Evolutionary conservation across 164 flowering plant species (phyloP), one percentile per base, ranked within the genome.

Genomic region (Berberis vulgaris): DNA sequence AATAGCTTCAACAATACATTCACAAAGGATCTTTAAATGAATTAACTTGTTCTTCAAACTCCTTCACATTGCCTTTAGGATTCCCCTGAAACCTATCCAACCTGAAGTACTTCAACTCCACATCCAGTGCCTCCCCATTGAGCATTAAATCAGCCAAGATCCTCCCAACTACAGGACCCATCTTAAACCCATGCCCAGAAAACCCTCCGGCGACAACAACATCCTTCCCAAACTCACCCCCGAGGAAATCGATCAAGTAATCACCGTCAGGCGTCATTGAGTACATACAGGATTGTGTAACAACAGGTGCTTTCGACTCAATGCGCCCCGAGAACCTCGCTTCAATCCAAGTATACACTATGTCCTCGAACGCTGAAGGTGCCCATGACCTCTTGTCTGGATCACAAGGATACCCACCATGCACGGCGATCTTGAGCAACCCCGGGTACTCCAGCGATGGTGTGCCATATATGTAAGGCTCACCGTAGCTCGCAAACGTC

Each of bases 181-280:
- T 89, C 83, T 95, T 95, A 78, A 95, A 95, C 71, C 99, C 99
- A 60, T 95, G 99, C 7, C 99, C 99, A 0, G 99, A 95, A 65
- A 95, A 95, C 58, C 97, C 99, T 0, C 94, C 95, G 0, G 82
- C 97, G 3, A 91, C 57, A 65, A 85, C 94, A 67, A 91, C 87
- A 65, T 95, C 94, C 62, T 78, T 67, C 54, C 86, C 97, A 38
- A 91, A 86, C 72, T 83, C 87, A 9, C 92, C 91, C 0, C 97
- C 96, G 60, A 89, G 50, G 65, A 82, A 88, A 71, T 95, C 99
- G 11, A 95, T 85, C 81, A 91, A 83, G 43, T 66, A 89, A 64
- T 95, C 99, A 66, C 82, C 94, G 59, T 91, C 97, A 0, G 96
- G 95, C 3, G 96, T 95, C 94, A 91, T 79, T 1, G 99, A 82